phyloP scores from a whole-genome alignment of 768 basidiomycete species.

The Filobasidium wieringae region DNA sequence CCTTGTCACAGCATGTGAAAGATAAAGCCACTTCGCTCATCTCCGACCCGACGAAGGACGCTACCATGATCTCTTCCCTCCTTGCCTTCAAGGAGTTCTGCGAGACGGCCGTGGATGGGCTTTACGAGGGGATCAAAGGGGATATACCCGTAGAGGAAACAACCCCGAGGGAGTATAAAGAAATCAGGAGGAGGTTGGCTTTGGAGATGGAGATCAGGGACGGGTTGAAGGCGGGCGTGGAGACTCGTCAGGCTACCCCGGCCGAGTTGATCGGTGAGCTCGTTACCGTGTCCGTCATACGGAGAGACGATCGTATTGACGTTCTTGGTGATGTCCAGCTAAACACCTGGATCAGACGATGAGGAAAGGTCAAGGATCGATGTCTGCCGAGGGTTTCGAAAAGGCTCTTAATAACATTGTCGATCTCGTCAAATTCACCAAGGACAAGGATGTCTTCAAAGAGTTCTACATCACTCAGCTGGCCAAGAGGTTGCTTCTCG shows the following conservation, averaged over 20 bases:
- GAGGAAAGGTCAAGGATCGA: slow-evolving; percentile 68
- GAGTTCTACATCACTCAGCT: slow-evolving; percentile 80
- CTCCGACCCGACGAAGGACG: slow-evolving; percentile 33
- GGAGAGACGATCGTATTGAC: not conserved
- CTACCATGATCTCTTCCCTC: slow-evolving; percentile 32
- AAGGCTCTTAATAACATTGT: slow-evolving; percentile 55
- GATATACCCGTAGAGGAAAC: slow-evolving; percentile 5
- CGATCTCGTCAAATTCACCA: slow-evolving; percentile 68
- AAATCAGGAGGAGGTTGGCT: slow-evolving; percentile 18
- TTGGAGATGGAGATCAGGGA: slow-evolving; percentile 27
- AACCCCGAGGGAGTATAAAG: slow-evolving; percentile 1
- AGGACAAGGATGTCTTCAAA: slow-evolving; percentile 84
- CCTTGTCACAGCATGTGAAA: slow-evolving; percentile 26
- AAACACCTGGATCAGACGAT: slow-evolving; percentile 77
- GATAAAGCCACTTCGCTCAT: slow-evolving; percentile 23
- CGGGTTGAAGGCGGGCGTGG: slow-evolving; percentile 34
- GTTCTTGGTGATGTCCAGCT: slow-evolving; percentile 45
- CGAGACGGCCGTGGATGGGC: slow-evolving; percentile 22
- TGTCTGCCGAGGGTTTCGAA: slow-evolving; percentile 55
- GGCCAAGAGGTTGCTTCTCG: slow-evolving; percentile 76
- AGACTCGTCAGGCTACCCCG: slow-evolving; percentile 34
- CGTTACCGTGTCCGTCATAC: not conserved
- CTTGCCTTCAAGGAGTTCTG: slow-evolving; percentile 29
- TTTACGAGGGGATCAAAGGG: slow-evolving; percentile 13
- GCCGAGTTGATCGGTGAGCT: slow-evolving; percentile 37